These are phyloP conservation scores for Termitomyces heimii DNA, from an alignment of 768 basidiomycete genomes.

Conservation along the genomic window DNA sequence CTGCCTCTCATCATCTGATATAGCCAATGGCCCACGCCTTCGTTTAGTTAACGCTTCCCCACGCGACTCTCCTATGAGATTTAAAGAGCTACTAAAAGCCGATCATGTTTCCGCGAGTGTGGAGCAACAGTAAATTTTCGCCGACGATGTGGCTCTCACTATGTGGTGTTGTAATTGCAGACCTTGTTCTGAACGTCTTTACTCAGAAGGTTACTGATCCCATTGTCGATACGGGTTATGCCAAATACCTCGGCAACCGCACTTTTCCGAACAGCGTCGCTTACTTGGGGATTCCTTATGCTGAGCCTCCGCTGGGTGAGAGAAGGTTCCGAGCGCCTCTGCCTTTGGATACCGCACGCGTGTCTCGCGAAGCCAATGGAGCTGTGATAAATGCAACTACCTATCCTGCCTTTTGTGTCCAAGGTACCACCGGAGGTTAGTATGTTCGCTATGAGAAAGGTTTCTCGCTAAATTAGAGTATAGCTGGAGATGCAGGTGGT, in stretches of 20 bases:
- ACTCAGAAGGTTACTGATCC: slow-evolving; percentile 1
- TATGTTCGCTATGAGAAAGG: not conserved
- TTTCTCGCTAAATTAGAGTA: not conserved
- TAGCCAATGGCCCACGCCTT: not conserved
- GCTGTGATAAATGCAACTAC: slow-evolving; percentile 42
- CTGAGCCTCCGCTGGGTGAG: slow-evolving; percentile 50
- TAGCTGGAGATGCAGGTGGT: slow-evolving; percentile 53
- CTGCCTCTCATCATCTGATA: not conserved
- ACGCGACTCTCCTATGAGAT: not conserved
- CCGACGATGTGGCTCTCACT: slow-evolving; percentile 11
- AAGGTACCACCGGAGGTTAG: slow-evolving; percentile 46
- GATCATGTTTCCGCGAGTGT: not conserved
- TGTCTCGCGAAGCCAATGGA: slow-evolving; percentile 28
- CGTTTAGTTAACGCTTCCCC: not conserved
- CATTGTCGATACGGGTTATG: slow-evolving; percentile 54
- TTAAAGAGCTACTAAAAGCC: not conserved
- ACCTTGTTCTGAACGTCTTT: slow-evolving; percentile 6
- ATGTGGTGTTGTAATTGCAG: slow-evolving; percentile 4
- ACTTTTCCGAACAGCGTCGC: slow-evolving; percentile 48
- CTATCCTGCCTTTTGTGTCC: slow-evolving; percentile 56
- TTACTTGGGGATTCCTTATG: slow-evolving; percentile 55
- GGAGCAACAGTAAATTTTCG: not conserved
- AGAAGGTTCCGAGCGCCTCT: slow-evolving; percentile 47
- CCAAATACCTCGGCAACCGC: slow-evolving; percentile 48
- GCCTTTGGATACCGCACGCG: slow-evolving; percentile 42